phyloP scores from a whole-genome alignment of 352 stramenopile genomes.

The Nothophytophthora sp. region DNA sequence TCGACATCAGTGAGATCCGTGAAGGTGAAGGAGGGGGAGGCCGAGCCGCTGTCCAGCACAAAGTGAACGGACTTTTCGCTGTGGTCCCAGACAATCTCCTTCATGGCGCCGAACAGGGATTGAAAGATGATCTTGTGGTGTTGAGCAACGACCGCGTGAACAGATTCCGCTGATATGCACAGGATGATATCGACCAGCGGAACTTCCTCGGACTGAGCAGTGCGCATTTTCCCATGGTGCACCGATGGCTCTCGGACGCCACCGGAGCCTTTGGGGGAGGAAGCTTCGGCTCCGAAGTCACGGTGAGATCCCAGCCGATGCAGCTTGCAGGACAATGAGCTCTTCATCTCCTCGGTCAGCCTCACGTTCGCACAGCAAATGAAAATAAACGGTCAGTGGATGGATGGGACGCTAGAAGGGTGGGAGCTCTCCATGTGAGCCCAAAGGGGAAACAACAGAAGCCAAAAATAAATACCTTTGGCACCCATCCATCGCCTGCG shows the following conservation, averaged over 20 bases:
- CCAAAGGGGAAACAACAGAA: too few species aligned
- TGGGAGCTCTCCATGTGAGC: too few species aligned
- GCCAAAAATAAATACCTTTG: too few species aligned
- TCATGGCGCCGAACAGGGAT: slow-evolving; percentile 36
- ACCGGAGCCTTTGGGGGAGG: too few species aligned
- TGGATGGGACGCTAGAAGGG: too few species aligned
- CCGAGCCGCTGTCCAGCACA: slow-evolving; percentile 27
- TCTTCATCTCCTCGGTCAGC: too few species aligned
- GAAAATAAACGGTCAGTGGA: too few species aligned
- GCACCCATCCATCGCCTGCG: too few species aligned
- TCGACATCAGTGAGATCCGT: slow-evolving; percentile 43
- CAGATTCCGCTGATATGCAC: slow-evolving; percentile 32
- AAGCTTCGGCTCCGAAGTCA: too few species aligned
- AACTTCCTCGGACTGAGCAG: not conserved
- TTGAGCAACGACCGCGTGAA: slow-evolving; percentile 40
- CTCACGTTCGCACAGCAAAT: too few species aligned
- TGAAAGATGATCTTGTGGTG: slow-evolving; percentile 47
- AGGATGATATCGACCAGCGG: slow-evolving; percentile 43
- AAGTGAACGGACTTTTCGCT: slow-evolving; percentile 62
- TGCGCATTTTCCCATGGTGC: slow-evolving; percentile 52
- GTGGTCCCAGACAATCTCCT: slow-evolving; percentile 72
- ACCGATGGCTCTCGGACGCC: slow-evolving; percentile 33
- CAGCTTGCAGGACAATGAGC: too few species aligned
- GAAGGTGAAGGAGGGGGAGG: slow-evolving; percentile 48
- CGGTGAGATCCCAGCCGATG: too few species aligned